These are phyloP conservation scores for Daldinia bambusicola DNA, from an alignment of 495 filamentous ascomycete genomes.

Conservation along the genomic window DNA sequence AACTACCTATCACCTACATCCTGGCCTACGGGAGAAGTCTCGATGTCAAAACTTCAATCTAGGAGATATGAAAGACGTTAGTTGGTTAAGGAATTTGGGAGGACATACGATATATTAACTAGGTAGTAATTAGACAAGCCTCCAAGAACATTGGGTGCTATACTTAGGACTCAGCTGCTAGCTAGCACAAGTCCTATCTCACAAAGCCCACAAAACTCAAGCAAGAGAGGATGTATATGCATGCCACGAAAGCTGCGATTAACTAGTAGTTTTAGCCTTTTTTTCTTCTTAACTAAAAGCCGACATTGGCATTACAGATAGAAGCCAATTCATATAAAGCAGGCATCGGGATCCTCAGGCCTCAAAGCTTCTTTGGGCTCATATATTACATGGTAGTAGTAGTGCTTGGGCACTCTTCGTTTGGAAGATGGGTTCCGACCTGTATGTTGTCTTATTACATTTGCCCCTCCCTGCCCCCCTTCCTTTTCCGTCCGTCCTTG, in stretches of 20 bases:
- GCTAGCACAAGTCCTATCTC: too few species aligned
- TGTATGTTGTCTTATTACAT: constrained; percentile 4
- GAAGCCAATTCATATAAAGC: background rate
- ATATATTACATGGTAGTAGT: constrained; percentile 10
- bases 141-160: too few species aligned
- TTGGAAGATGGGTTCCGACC: background rate
- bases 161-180: too few species aligned
- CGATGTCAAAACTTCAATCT: too few species aligned
- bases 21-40: too few species aligned
- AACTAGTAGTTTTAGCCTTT: background rate
- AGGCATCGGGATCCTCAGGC: background rate
- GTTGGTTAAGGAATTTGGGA: too few species aligned
- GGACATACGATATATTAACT: too few species aligned
- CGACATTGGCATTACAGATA: background rate
- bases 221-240: background rate
- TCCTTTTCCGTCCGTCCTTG: constrained; percentile 11
- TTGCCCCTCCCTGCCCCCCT: background rate
- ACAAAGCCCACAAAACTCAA: background rate
- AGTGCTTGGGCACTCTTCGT: background rate
- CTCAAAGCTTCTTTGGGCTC: background rate
- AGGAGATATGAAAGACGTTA: too few species aligned
- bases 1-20: too few species aligned
- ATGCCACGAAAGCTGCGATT: background rate
- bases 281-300: background rate
- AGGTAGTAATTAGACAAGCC: too few species aligned